Evolutionary conservation across 2,329 filamentous ascomycete species (phyloP).

Genomic region (Tolypocladium tundrense): DNA sequence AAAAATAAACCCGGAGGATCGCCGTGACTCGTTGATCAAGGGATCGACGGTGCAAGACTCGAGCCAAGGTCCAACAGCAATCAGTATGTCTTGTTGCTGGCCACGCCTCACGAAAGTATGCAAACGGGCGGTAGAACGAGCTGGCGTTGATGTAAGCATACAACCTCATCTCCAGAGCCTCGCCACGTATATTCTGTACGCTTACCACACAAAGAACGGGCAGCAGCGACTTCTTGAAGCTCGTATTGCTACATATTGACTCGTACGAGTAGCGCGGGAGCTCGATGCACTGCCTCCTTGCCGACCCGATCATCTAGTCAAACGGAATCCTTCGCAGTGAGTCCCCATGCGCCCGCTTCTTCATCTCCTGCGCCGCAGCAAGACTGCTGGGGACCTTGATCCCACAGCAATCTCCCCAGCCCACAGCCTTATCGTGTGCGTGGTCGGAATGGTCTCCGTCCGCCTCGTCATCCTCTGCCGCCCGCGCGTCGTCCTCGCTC

Average conservation of each 20-base stretch:
- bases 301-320: conserved; percentile 39
- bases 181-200: not conserved
- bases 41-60: too few species aligned
- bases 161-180: not conserved
- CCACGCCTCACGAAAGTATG: too few species aligned
- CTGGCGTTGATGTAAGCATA: not conserved
- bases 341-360: conserved; percentile 55
- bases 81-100: too few species aligned
- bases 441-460: conserved; percentile 47
- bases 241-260: not conserved
- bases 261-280: not conserved
- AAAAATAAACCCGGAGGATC: not conserved
- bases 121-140: too few species aligned
- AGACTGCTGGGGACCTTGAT: conserved; percentile 95
- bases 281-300: not conserved
- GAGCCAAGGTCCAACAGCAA: too few species aligned
- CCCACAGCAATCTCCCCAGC: conserved; percentile 94
- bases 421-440: conserved; percentile 46
- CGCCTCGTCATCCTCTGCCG: conserved; percentile 36
- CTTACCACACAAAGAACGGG: not conserved
- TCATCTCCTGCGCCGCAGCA: conserved; percentile 80
- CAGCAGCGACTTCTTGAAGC: not conserved
- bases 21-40: not conserved
- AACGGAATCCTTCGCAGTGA: conserved; percentile 68
- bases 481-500: conserved; percentile 52